Base-by-base conservation (phyloP, 2,329 filamentous ascomycete species). In the Neopestalotiopsis sp. region DNA sequence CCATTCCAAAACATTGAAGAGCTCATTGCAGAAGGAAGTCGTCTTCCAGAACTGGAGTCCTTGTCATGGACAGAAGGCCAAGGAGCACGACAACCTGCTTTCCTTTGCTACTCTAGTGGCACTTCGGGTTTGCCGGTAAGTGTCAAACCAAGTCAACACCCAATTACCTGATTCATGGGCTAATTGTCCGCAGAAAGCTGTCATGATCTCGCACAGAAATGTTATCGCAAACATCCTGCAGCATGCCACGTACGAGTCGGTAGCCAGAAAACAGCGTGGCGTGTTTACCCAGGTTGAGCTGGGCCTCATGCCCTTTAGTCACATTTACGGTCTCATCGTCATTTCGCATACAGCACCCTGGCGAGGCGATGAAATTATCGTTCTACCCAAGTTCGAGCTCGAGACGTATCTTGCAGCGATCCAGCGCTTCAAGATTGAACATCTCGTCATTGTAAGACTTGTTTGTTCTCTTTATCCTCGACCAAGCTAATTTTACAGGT, bases 321-420 rank as follows among this genome's bases (percentile, higher is more conserved):
- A 96, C 76, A 95, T 94, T 70, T 95, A 94, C 75, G 89, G 88
- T 1, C 81, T 96, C 14, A 87, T 95, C 3, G 89, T 94, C 6
- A 89, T 93, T 67, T 89, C 87, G 40, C 91, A 94, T 75, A 79
- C 84, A 0, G 86, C 85, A 7, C 81, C 88, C 0, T 96, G 90
- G 74, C 86, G 91, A 9, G 93, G 94, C 6, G 93, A 96, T 71
- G 87, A 88, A 67, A 85, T 91, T 1, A 84, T 95, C 52, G 84
- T 95, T 4, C 81, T 96, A 52, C 90, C 86, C 24, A 92, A 91
- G 72, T 96, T 95, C 74, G 92, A 95, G 68, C 84, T 95, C 66
- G 81, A 84, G 28, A 81, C 82, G 0, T 89, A 89, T 52, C 81
- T 95, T 1, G 78, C 84, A 30, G 82, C 88, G 0, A 91, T 95